phyloP scores from a whole-genome alignment of 805 yeast species.

The Teunomyces panamensis region DNA sequence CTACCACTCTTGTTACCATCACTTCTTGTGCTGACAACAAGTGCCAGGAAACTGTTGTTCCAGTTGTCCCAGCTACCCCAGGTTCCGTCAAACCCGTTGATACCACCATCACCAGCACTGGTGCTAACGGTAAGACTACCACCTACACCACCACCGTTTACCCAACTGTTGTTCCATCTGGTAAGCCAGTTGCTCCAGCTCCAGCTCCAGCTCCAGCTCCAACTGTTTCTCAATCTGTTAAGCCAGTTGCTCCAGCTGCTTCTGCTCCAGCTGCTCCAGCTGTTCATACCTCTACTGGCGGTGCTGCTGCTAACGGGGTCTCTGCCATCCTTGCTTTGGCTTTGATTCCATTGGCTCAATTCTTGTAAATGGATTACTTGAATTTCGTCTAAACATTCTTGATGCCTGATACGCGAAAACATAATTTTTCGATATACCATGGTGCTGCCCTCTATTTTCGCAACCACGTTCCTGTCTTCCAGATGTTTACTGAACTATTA shows the following conservation, averaged over 20 bases:
- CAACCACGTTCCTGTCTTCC: neutral
- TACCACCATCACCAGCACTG: constrained; percentile 17
- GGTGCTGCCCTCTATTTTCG: neutral
- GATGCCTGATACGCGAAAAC: neutral
- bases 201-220: constrained; percentile 5
- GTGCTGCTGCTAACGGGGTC: constrained; percentile 1
- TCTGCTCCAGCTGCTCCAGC: constrained; percentile 4
- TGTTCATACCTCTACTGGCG: neutral
- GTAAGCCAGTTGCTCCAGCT: constrained; percentile 4
- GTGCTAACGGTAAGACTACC: constrained; percentile 25
- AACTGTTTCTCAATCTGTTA: neutral
- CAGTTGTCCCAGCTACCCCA: constrained; percentile 15
- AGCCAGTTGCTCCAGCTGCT: constrained; percentile 10
- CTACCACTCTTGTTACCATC: constrained; percentile 32
- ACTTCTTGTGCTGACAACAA: constrained; percentile 34
- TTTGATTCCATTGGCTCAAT: constrained; percentile 32
- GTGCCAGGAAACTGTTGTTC: constrained; percentile 19
- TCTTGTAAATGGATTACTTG: neutral
- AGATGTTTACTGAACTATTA: neutral
- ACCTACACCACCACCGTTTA: constrained; percentile 7
- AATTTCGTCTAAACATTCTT: neutral
- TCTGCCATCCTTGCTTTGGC: constrained; percentile 26
- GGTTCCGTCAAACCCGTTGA: constrained; percentile 32
- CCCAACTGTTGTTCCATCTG: constrained; percentile 6
- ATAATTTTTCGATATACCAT: neutral